Percentiles rank a stretch among this genome's conserved stretches.
phyloP scores from a whole-genome alignment of 2,329 filamentous ascomycete species.

The Ampelomyces quisqualis region DNA sequence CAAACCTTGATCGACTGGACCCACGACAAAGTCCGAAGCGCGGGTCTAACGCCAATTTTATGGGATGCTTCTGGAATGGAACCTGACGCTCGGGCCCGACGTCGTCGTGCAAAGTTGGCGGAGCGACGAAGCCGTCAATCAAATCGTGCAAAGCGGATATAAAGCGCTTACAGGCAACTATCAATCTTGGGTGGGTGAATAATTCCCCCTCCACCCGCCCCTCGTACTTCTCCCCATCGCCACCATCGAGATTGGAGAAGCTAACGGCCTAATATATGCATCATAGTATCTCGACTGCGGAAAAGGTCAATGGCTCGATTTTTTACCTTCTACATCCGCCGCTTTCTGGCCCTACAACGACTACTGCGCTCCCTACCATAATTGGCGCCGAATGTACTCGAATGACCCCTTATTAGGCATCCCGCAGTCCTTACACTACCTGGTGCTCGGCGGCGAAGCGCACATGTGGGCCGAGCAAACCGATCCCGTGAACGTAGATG shows the following conservation, averaged over 20 bases:
- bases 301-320: slow-evolving; percentile 76
- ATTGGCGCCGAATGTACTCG: slow-evolving; percentile 78
- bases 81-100: slow-evolving; percentile 68
- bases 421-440: slow-evolving; percentile 61
- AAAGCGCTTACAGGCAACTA: slow-evolving; percentile 75
- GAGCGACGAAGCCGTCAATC: slow-evolving; percentile 61
- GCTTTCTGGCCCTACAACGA: slow-evolving; percentile 70
- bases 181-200: slow-evolving; percentile 64
- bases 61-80: slow-evolving; percentile 84
- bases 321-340: slow-evolving; percentile 56
- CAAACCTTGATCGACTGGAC: slow-evolving; percentile 74
- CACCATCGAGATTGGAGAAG: background rate
- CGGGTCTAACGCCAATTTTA: slow-evolving; percentile 70
- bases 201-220: too few species aligned
- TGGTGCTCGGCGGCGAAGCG: slow-evolving; percentile 78
- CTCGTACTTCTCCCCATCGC: background rate
- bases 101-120: slow-evolving; percentile 80
- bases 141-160: slow-evolving; percentile 63
- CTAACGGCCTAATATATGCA: background rate
- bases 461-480: slow-evolving; percentile 79
- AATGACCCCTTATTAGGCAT: slow-evolving; percentile 72
- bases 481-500: slow-evolving; percentile 73
- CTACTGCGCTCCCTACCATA: slow-evolving; percentile 79
- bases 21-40: slow-evolving; percentile 63
- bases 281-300: slow-evolving; percentile 78